Percentiles rank a stretch among this genome's conserved stretches.
phyloP scores from a whole-genome alignment of 75 land plant species.

The Cunninghamia lanceolata region DNA sequence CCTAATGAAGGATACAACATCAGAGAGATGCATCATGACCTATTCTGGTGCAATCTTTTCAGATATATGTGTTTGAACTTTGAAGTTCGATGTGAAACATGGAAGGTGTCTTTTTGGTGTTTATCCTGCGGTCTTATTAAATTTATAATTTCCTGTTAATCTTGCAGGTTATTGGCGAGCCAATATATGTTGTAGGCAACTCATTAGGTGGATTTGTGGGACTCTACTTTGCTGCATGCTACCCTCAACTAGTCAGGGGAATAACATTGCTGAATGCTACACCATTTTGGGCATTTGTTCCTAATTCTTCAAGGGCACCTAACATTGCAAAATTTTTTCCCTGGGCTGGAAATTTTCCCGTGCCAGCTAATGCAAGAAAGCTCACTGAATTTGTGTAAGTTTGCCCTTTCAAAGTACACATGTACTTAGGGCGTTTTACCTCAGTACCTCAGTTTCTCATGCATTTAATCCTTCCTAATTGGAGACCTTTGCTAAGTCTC shows the following conservation, averaged over 20 bases:
- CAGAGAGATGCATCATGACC: background rate
- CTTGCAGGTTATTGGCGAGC: slow-evolving; percentile 76
- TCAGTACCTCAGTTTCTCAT: background rate
- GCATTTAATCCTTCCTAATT: background rate
- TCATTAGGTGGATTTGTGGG: slow-evolving; percentile 86
- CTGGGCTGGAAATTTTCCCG: slow-evolving; percentile 83
- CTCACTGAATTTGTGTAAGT: slow-evolving; percentile 56
- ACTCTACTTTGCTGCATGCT: slow-evolving; percentile 70
- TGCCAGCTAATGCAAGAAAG: slow-evolving; percentile 53
- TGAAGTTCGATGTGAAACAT: background rate
- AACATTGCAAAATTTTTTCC: slow-evolving; percentile 61
- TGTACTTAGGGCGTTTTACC: background rate
- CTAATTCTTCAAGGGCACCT: slow-evolving; percentile 64
- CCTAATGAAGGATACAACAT: background rate
- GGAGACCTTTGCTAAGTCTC: background rate
- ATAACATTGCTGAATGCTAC: slow-evolving; percentile 81
- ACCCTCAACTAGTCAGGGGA: slow-evolving; percentile 71
- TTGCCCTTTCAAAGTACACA: background rate
- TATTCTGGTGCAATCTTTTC: background rate
- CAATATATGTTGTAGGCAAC: slow-evolving; percentile 83
- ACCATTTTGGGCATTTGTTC: slow-evolving; percentile 92
- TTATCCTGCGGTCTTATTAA: background rate
- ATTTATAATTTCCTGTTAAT: background rate
- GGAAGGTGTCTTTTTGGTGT: slow-evolving; percentile 5
- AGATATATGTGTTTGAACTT: slow-evolving; percentile 6